Evolutionary conservation across 2,329 filamentous ascomycete genomes (phyloP), one percentile per base, ranked within the genome.

Genomic region (Scedosporium aurantiacum): DNA sequence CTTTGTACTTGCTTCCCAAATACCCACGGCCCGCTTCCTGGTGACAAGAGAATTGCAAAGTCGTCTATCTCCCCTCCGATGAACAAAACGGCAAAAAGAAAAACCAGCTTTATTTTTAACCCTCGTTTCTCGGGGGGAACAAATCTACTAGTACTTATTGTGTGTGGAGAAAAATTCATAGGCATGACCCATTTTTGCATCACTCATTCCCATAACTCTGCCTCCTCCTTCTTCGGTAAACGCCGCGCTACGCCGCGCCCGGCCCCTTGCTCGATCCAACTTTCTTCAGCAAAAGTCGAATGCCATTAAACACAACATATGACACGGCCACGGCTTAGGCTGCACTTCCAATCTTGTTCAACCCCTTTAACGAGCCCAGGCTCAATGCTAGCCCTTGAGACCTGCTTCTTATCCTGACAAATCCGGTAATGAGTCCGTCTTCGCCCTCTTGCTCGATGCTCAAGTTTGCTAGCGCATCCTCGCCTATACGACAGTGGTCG

Each of bases 381-480:
- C 93, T 97, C 67, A 99, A 79, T 10, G 94, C 94, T 70, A 99
- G 79, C 57, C 94, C 94, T 78, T 99, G 94, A 43, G 91, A 96
- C 72, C 94, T 88, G 79, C 92, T 97, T 76, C 94, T 87, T 83
- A 99, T 99, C 72, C 94, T 87, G 65, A 99, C 92, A 74, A 99
- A 99, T 54, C 94, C 94, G 50, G 93, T 97, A 65, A 99, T 93
- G 5, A 91, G 91, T 25, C 94, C 94, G 70, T 96, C 88, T 27
- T 96, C 91, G 63, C 91, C 92, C 73, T 97, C 92, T 78, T 97
- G 93, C 76, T 99, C 94, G 70, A 99, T 97, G 73, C 92, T 97
- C 75, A 99, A 72, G 73, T 99, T 99, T 70, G 94, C 94, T 69
- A 99, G 79, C 63, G 94, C 94, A 78, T 99, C 94, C 89, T 99